These are phyloP conservation scores for Solanum etuberosum DNA, from an alignment of 257 asterid species.

Conservation along the genomic window DNA sequence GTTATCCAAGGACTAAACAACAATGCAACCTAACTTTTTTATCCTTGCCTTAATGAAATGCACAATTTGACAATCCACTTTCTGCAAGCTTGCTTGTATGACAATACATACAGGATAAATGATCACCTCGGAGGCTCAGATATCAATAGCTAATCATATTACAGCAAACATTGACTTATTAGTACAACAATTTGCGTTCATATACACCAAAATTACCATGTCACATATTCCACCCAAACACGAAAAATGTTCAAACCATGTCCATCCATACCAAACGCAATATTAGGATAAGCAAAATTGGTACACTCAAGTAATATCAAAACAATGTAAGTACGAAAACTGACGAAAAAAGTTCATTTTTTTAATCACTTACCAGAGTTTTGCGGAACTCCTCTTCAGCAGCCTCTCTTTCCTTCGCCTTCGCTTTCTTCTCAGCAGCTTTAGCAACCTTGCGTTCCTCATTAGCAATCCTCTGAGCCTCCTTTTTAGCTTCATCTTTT, in stretches of 20 bases:
- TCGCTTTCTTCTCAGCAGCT: slow-evolving; percentile 66
- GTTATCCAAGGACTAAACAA: not conserved
- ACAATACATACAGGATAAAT: no score
- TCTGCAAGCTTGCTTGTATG: not conserved
- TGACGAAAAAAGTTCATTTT: not conserved
- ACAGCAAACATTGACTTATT: no score
- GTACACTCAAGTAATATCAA: not conserved
- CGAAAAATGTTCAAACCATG: not conserved
- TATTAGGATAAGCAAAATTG: not conserved
- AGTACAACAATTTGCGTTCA: no score
- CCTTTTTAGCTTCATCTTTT: slow-evolving; percentile 56
- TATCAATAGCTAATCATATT: no score
- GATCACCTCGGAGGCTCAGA: no score
- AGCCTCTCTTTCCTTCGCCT: slow-evolving; percentile 56
- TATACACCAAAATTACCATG: not conserved
- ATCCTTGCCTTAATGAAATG: not conserved
- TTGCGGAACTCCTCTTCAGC: slow-evolving; percentile 57
- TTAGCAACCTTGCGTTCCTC: slow-evolving; percentile 65
- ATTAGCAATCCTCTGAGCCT: slow-evolving; percentile 62
- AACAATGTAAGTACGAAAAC: not conserved
- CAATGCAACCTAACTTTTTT: not conserved
- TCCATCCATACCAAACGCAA: not conserved
- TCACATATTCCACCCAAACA: not conserved
- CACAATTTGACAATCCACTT: not conserved
- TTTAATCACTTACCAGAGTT: slow-evolving; percentile 35